Evolutionary conservation across 805 yeast species (phyloP).

Genomic region (Saccharomycopsis synnaedendra): DNA sequence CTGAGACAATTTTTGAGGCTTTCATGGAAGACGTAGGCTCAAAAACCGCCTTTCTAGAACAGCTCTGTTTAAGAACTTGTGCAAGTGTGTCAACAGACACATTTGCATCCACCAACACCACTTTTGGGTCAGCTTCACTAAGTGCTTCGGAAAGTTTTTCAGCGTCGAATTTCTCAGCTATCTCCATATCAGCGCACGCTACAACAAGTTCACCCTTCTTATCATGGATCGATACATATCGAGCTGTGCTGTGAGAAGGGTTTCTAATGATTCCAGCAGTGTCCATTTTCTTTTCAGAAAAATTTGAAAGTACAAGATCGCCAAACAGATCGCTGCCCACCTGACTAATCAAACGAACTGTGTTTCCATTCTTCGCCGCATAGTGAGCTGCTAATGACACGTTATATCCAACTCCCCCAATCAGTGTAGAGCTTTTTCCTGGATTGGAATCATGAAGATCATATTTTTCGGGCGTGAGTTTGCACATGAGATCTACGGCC

Average conservation of each 20-base stretch:
- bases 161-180: constrained; percentile 39
- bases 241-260: constrained; percentile 39
- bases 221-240: constrained; percentile 62
- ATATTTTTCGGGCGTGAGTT: constrained; percentile 24
- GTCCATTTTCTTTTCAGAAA: constrained; percentile 15
- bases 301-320: constrained; percentile 22
- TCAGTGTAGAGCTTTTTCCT: constrained; percentile 39
- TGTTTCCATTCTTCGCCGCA: not conserved
- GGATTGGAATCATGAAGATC: constrained; percentile 61
- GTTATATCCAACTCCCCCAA: constrained; percentile 85
- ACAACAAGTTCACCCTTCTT: constrained; percentile 49
- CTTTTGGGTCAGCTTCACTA: constrained; percentile 30
- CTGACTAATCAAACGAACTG: constrained; percentile 37
- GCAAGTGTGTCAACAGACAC: constrained; percentile 33
- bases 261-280: constrained; percentile 29
- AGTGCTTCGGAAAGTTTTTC: constrained; percentile 34
- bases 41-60: constrained; percentile 27
- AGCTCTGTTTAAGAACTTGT: constrained; percentile 21
- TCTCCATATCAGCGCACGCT: constrained; percentile 82
- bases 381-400: constrained; percentile 27
- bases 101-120: constrained; percentile 60
- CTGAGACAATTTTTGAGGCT: constrained; percentile 34
- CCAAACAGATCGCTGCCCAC: constrained; percentile 55
- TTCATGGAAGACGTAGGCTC: constrained; percentile 77
- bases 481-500: constrained; percentile 63